These are phyloP conservation scores for Hypoxylon sp. DNA, from an alignment of 2,329 filamentous ascomycete genomes.

Conservation along the genomic window DNA sequence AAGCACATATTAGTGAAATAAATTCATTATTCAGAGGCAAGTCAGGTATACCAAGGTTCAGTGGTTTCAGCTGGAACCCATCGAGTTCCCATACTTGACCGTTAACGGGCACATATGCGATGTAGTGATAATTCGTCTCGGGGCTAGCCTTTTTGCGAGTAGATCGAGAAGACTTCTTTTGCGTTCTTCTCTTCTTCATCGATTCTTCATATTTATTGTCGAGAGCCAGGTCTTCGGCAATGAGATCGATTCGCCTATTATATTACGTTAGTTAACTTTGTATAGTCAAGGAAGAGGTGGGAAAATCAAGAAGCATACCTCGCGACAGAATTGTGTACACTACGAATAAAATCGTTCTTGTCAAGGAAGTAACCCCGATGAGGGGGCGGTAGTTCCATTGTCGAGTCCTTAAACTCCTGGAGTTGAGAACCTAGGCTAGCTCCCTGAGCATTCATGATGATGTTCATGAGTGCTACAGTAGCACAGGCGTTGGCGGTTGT, in stretches of 20 bases:
- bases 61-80: constrained; percentile 80
- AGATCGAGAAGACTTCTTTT: constrained; percentile 31
- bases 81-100: constrained; percentile 89
- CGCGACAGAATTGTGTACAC: constrained; percentile 89
- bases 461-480: constrained; percentile 92
- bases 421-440: constrained; percentile 79
- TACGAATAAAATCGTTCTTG: constrained; percentile 80
- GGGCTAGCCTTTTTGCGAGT: constrained; percentile 58
- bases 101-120: constrained; percentile 85
- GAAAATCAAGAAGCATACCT: constrained; percentile 59
- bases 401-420: constrained; percentile 78
- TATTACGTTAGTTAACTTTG: constrained; percentile 20
- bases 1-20: constrained; percentile 46
- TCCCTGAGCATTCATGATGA: constrained; percentile 83
- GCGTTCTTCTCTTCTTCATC: constrained; percentile 51
- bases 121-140: constrained; percentile 85
- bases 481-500: constrained; percentile 88
- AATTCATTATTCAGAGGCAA: constrained; percentile 36
- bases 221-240: constrained; percentile 77
- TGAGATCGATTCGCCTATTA: constrained; percentile 77
- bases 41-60: constrained; percentile 66
- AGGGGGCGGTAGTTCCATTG: constrained; percentile 75
- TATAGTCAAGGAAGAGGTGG: not conserved
- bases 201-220: constrained; percentile 66
- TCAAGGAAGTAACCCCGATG: constrained; percentile 82